phyloP scores from a whole-genome alignment of 2,329 filamentous ascomycete genomes.

The Alternaria brassicicola region DNA sequence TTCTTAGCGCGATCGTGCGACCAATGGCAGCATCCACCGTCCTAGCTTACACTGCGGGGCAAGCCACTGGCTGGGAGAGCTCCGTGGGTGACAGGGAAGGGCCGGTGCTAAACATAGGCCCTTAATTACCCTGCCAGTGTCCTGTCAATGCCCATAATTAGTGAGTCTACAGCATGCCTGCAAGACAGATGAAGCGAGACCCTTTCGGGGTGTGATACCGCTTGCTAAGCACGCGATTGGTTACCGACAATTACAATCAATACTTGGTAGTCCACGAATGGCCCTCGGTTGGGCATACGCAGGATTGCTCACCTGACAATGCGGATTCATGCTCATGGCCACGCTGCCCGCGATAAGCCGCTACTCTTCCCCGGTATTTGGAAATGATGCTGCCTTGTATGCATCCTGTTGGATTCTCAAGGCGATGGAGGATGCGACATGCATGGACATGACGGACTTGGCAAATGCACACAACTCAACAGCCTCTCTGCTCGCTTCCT shows the following conservation, averaged over 20 bases:
- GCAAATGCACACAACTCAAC: slow-evolving; percentile 4
- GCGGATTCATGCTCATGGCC: slow-evolving; percentile 29
- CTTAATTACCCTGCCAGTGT: slow-evolving; percentile 37
- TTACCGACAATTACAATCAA: slow-evolving; percentile 44
- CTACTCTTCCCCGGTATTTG: slow-evolving; percentile 25
- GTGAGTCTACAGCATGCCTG: slow-evolving; percentile 12
- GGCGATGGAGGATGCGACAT: neutral
- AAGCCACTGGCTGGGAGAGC: slow-evolving; percentile 27
- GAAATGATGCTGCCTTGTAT: slow-evolving; percentile 18
- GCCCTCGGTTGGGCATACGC: slow-evolving; percentile 19
- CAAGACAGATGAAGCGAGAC: slow-evolving; percentile 25
- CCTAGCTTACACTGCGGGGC: slow-evolving; percentile 29
- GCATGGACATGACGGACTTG: slow-evolving; percentile 3
- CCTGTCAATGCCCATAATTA: slow-evolving; percentile 44
- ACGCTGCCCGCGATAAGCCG: slow-evolving; percentile 15
- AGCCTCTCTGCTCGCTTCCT: slow-evolving; percentile 1
- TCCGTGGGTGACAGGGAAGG: slow-evolving; percentile 33
- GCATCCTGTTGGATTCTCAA: slow-evolving; percentile 16
- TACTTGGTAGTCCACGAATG: slow-evolving; percentile 47
- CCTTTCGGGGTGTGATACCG: slow-evolving; percentile 23
- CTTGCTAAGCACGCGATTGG: slow-evolving; percentile 33
- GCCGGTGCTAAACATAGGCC: slow-evolving; percentile 39
- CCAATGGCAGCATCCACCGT: slow-evolving; percentile 37
- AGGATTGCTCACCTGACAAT: slow-evolving; percentile 44
- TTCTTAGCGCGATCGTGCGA: slow-evolving; percentile 26